These are phyloP conservation scores for Penicillium sp. DNA, from an alignment of 2,329 filamentous ascomycete species.

Conservation along the genomic window DNA sequence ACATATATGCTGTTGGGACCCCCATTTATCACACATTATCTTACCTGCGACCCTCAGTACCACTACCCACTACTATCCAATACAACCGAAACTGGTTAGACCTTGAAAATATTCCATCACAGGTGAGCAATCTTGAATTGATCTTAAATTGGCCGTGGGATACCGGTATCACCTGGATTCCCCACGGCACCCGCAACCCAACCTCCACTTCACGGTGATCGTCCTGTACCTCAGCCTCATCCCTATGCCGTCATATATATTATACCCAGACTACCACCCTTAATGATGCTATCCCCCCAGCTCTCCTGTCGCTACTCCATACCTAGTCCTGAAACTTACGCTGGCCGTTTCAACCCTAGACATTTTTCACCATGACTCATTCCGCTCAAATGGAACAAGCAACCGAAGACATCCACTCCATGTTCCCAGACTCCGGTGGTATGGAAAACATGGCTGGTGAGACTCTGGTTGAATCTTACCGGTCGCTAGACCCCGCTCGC, in stretches of 20 bases:
- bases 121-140: conserved; percentile 8
- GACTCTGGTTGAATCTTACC: conserved; percentile 13
- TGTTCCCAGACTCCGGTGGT: conserved; percentile 17
- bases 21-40: not conserved
- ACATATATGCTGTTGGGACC: not conserved
- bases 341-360: conserved; percentile 7
- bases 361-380: conserved; percentile 15
- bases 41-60: not conserved
- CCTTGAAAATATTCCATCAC: not conserved
- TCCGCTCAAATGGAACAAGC: conserved; percentile 13
- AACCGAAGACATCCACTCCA: conserved; percentile 11
- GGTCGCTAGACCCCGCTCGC: conserved; percentile 17
- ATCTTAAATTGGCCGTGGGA: not conserved
- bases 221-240: not conserved
- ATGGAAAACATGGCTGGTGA: conserved; percentile 12
- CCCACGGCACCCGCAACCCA: not conserved
- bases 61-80: conserved; percentile 3
- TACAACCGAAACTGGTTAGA: not conserved
- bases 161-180: not conserved
- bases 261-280: not conserved
- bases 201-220: not conserved
- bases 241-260: not conserved
- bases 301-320: not conserved
- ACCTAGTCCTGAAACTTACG: not conserved
- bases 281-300: not conserved